Conservation (phyloP, 108 stramenopile genomes). For the Cyclotella atomus region DNA sequence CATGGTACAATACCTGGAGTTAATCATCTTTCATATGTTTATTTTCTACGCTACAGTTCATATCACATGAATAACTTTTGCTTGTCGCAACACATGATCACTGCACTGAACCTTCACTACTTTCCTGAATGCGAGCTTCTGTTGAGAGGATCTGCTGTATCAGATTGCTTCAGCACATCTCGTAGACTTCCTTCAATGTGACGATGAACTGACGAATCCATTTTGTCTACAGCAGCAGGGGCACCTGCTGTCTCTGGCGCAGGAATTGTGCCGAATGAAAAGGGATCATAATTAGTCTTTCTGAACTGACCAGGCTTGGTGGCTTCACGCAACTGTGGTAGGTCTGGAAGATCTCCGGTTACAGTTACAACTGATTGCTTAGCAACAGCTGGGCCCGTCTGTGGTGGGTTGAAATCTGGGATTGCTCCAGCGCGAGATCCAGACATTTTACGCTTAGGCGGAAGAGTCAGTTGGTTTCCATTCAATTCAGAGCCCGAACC, state of each 20-base stretch:
- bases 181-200: slow-evolving; percentile 4
- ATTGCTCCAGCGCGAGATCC: slow-evolving; percentile 3
- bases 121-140: slow-evolving; percentile 6
- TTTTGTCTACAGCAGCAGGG: background rate
- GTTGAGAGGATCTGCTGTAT: background rate
- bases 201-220: slow-evolving; percentile 8
- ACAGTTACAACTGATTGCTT: slow-evolving; percentile 3
- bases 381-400: slow-evolving; percentile 2
- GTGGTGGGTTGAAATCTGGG: slow-evolving; percentile 23
- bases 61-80: too few relatives aligned
- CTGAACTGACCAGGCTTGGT: slow-evolving; percentile 82
- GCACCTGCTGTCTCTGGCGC: background rate
- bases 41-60: too few relatives aligned
- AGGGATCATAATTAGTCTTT: slow-evolving; percentile 76
- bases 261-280: slow-evolving; percentile 35
- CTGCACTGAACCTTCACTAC: too few relatives aligned
- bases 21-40: too few relatives aligned
- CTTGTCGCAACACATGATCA: too few relatives aligned
- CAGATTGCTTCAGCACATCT: background rate
- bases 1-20: too few relatives aligned
- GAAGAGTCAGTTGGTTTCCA: slow-evolving; percentile 35
- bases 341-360: slow-evolving; percentile 38
- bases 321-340: slow-evolving; percentile 55
- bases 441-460: slow-evolving; percentile 12
- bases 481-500: slow-evolving; percentile 26